Base-by-base conservation (phyloP, 306 rosid genomes). In the Prunus kanzakura region DNA sequence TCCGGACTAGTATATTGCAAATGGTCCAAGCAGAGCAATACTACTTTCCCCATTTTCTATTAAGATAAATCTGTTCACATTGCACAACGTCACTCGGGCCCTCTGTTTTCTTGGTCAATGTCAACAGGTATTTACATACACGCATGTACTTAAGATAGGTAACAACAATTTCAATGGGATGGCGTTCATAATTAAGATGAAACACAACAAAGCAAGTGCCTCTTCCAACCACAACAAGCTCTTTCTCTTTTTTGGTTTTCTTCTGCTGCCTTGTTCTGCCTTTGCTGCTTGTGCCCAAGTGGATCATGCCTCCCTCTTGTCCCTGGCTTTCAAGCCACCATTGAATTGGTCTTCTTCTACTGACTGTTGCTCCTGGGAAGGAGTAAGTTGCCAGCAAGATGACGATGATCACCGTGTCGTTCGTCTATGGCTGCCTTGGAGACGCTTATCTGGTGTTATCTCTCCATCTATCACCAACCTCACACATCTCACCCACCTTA, bases 281-380 rank as follows among this genome's bases (percentile, higher is more conserved):
- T 65, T 10, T 4, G 72, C 72, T 47, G 57, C 72, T 30, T 23
- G 38, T 49, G 58, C 50, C 45, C 72, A 15, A 68, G 3, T 47
- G 35, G 57, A 68, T 68, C 56, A 68, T 3, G 72, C 47, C 4
- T 10, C 55, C 12, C 57, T 25, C 50, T 46, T 23, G 38, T 68
- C 57, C 41, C 25, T 68, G 72, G 41, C 57, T 25, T 68, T 25
- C 41, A 68, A 68, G 41, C 61, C 61, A 9, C 61, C 30, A 18
- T n/a, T 69, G 60, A 69, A 50, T 13, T 49, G 60, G 60, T 65
- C 70, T 38, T n/a, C 23, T 18, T 32, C 49, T 9, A 38, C 51
- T 6, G 70, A 65, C 43, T 38, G 70, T 46, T 65, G 70, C 49
- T n/a, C n/a, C 10, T 65, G 70, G 47, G 50, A 65, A 16, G 70